These are phyloP conservation scores for Anastatica hierochuntica DNA, from an alignment of 345 rosid genomes.

Conservation along the genomic window DNA sequence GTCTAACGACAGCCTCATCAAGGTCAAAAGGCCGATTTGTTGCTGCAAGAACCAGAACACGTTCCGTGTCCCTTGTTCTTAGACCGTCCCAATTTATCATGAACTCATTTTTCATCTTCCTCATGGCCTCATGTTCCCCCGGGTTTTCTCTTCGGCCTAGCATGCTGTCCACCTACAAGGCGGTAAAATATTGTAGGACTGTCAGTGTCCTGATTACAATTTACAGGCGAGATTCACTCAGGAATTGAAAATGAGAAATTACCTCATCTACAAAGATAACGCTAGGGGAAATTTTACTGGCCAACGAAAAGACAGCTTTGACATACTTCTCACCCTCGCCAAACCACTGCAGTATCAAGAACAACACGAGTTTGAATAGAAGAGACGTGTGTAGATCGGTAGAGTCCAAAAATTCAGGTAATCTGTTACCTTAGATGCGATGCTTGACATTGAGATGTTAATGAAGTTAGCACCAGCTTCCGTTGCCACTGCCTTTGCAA, in stretches of 20 bases:
- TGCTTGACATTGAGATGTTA: conserved; percentile 97
- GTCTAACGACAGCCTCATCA: conserved; percentile 94
- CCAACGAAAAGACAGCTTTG: conserved; percentile 92
- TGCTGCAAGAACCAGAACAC: conserved; percentile 95
- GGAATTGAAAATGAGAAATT: conserved; percentile 17
- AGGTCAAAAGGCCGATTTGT: conserved; percentile 94
- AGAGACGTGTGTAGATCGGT: too few species aligned
- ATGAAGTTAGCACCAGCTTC: conserved; percentile 98
- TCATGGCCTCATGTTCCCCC: conserved; percentile 85
- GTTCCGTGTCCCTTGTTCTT: conserved; percentile 68
- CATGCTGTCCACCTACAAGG: conserved; percentile 85
- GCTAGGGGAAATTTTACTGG: conserved; percentile 98
- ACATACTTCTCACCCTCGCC: conserved; percentile 99
- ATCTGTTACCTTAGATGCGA: conserved; percentile 71
- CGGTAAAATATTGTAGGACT: conserved; percentile 5
- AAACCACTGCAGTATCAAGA: conserved; percentile 68
- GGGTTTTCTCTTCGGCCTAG: conserved; percentile 82
- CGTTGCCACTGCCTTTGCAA: conserved; percentile 98
- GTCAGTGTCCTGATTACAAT: neutral
- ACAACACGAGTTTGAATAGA: neutral
- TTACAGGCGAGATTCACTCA: neutral
- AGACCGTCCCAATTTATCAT: conserved; percentile 95
- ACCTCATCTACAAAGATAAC: conserved; percentile 97
- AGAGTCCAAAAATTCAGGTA: too few species aligned
- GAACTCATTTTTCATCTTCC: conserved; percentile 93